Conservation (phyloP, 495 filamentous ascomycete species). For the Penicillium parvum region DNA sequence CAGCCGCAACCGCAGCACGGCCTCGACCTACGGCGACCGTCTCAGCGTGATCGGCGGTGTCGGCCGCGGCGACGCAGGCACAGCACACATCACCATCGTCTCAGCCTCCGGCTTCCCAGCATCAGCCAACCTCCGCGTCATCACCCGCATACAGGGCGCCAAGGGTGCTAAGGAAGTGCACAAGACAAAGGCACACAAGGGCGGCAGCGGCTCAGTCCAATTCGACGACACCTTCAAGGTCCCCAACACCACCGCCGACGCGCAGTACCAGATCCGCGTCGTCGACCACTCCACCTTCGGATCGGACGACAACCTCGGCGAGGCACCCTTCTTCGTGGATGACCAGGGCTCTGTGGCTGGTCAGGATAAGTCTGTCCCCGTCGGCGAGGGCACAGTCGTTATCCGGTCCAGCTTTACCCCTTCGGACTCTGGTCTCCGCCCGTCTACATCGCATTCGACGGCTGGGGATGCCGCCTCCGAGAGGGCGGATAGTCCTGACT, state of each 20-base stretch:
- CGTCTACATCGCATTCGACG: constrained; percentile 37
- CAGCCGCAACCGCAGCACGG: constrained; percentile 63
- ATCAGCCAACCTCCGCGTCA: constrained; percentile 75
- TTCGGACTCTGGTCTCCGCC: constrained; percentile 27
- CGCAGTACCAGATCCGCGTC: constrained; percentile 79
- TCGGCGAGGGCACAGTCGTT: constrained; percentile 63
- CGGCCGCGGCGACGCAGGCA: constrained; percentile 59
- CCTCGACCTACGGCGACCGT: constrained; percentile 41
- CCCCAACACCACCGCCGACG: constrained; percentile 67
- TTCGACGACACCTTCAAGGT: constrained; percentile 79
- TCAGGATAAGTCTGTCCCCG: constrained; percentile 66
- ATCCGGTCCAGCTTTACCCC: constrained; percentile 61
- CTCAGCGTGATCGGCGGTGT: constrained; percentile 48
- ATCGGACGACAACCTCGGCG: constrained; percentile 74
- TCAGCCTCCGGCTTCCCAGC: constrained; percentile 75
- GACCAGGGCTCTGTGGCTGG: constrained; percentile 62
- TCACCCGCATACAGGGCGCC: constrained; percentile 57
- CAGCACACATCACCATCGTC: constrained; percentile 74
- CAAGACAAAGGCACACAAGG: constrained; percentile 80
- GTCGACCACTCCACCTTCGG: constrained; percentile 80
- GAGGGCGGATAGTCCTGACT: constrained; percentile 52
- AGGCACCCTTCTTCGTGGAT: constrained; percentile 82
- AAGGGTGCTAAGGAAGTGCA: constrained; percentile 73
- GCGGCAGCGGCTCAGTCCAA: constrained; percentile 48
- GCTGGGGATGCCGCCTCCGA: constrained; percentile 31